These are phyloP conservation scores for Lolium perenne DNA, from an alignment of 176 grass and related monocot genomes.

Conservation along the genomic window DNA sequence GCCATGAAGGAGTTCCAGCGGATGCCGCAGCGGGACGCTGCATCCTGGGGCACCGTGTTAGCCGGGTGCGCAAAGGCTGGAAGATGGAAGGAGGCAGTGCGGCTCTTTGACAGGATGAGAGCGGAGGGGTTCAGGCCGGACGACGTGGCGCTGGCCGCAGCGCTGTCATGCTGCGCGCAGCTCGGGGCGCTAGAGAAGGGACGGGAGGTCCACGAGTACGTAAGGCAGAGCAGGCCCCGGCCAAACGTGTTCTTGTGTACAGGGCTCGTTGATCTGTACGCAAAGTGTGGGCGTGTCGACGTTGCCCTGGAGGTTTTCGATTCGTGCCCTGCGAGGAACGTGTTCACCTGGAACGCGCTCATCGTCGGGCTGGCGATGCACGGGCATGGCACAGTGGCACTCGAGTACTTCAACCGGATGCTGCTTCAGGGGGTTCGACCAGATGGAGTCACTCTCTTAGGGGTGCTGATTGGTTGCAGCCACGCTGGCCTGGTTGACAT, in stretches of 20 bases:
- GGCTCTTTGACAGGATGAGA: constrained; percentile 59
- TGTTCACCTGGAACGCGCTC: constrained; percentile 72
- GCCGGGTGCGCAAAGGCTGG: constrained; percentile 36
- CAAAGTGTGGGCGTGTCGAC: constrained; percentile 59
- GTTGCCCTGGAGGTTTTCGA: constrained; percentile 53
- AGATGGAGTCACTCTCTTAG: constrained; percentile 61
- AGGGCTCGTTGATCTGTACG: constrained; percentile 63
- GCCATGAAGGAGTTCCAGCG: constrained; percentile 47
- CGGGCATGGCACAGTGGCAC: constrained; percentile 42
- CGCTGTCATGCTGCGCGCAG: constrained; percentile 66
- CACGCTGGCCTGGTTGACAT: constrained; percentile 57
- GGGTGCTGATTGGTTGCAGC: constrained; percentile 64
- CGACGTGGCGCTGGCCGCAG: constrained; percentile 51
- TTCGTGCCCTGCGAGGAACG: constrained; percentile 29
- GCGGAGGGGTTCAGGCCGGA: constrained; percentile 40
- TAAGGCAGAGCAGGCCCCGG: constrained; percentile 34
- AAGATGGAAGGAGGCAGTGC: constrained; percentile 30
- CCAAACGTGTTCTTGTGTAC: constrained; percentile 57
- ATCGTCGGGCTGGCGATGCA: constrained; percentile 69
- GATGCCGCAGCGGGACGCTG: constrained; percentile 54
- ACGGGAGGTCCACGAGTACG: constrained; percentile 53
- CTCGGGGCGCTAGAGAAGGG: constrained; percentile 59
- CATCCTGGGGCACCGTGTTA: constrained; percentile 65
- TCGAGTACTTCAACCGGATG: constrained; percentile 63
- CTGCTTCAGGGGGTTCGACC: constrained; percentile 35